These are phyloP conservation scores for Botrytis paeoniae DNA, from an alignment of 2,329 filamentous ascomycete genomes.

Conservation along the genomic window DNA sequence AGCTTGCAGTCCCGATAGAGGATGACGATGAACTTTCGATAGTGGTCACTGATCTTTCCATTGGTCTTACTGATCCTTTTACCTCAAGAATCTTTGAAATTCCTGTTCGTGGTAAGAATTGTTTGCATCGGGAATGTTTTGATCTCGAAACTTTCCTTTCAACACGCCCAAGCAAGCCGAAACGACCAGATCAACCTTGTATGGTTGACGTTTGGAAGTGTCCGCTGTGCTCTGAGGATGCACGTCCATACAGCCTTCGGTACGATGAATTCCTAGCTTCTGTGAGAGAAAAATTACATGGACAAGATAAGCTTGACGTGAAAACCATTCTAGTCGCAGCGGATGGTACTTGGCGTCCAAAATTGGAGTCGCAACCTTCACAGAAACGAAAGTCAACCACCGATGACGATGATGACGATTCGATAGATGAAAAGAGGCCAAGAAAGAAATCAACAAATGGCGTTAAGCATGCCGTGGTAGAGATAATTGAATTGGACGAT, in stretches of 20 bases:
- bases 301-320: slow-evolving; percentile 47
- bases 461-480: slow-evolving; percentile 20
- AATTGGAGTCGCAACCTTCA: slow-evolving; percentile 37
- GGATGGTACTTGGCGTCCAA: slow-evolving; percentile 64
- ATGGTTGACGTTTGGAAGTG: slow-evolving; percentile 77
- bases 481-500: slow-evolving; percentile 35
- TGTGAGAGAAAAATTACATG: slow-evolving; percentile 56
- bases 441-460: slow-evolving; percentile 9
- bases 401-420: slow-evolving; percentile 15
- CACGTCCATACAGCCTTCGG: slow-evolving; percentile 66
- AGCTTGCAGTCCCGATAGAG: slow-evolving; percentile 42
- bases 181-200: slow-evolving; percentile 50
- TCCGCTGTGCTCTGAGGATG: slow-evolving; percentile 76
- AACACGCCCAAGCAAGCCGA: slow-evolving; percentile 52
- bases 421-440: slow-evolving; percentile 18
- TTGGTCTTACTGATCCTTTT: slow-evolving; percentile 68
- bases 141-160: slow-evolving; percentile 79
- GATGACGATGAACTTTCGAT: slow-evolving; percentile 59
- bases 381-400: slow-evolving; percentile 17
- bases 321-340: slow-evolving; percentile 61
- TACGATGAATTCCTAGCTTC: slow-evolving; percentile 71
- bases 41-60: slow-evolving; percentile 53
- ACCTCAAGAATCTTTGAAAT: slow-evolving; percentile 60
- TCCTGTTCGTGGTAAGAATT: slow-evolving; percentile 68
- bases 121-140: slow-evolving; percentile 83